Evolutionary conservation across 148 eudicot species (phyloP).

Genomic region (Cornus kousa): DNA sequence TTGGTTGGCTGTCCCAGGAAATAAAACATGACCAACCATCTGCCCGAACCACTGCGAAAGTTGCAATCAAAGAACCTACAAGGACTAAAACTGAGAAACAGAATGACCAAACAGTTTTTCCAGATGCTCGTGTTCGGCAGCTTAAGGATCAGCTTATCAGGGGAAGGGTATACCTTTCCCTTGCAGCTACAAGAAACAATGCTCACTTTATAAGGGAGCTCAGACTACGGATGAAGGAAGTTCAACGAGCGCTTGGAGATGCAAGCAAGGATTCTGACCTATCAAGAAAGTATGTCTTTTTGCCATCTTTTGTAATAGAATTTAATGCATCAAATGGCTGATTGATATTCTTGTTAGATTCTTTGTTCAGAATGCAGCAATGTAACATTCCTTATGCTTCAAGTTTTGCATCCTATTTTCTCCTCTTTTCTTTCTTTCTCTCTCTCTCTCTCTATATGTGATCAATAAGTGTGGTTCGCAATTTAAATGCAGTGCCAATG

Average conservation of each 20-base stretch:
- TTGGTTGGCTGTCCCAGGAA: slow-evolving; percentile 28
- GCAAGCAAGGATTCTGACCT: slow-evolving; percentile 83
- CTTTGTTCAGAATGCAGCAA: background rate
- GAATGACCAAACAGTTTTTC: slow-evolving; percentile 32
- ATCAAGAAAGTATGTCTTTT: slow-evolving; percentile 55
- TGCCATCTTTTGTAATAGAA: background rate
- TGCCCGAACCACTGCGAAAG: slow-evolving; percentile 25
- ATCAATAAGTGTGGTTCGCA: background rate
- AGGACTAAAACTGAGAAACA: slow-evolving; percentile 38
- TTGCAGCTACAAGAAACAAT: slow-evolving; percentile 77
- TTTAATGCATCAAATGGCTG: background rate
- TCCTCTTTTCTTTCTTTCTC: background rate
- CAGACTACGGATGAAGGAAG: slow-evolving; percentile 76
- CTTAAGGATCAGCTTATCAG: slow-evolving; percentile 87
- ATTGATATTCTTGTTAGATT: background rate
- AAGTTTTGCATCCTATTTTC: background rate
- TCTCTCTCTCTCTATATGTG: no score
- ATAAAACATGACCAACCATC: slow-evolving; percentile 24
- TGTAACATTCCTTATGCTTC: background rate
- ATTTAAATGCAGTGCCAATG: slow-evolving; percentile 53
- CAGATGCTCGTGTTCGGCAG: slow-evolving; percentile 58
- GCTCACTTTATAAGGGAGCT: slow-evolving; percentile 86
- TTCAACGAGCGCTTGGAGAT: slow-evolving; percentile 71
- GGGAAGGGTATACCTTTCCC: slow-evolving; percentile 77
- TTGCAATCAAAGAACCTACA: slow-evolving; percentile 19